Conservation (phyloP, 148 eudicot species). For the Amaranthus cruentus region DNA sequence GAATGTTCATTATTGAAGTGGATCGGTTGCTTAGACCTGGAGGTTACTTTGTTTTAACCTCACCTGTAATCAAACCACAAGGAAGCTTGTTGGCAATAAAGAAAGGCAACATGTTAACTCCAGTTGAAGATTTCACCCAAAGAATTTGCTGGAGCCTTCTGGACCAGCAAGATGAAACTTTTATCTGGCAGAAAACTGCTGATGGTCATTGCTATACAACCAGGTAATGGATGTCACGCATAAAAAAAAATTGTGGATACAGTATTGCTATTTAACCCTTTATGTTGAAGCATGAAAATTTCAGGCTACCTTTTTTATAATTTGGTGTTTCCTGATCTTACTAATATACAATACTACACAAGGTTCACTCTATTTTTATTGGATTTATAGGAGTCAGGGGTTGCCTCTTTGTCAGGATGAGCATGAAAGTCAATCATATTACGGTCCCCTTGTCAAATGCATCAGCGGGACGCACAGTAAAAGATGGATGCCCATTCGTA, state of each 20-base stretch:
- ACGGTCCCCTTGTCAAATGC: slow-evolving; percentile 69
- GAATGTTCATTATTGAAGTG: slow-evolving; percentile 76
- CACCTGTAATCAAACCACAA: slow-evolving; percentile 48
- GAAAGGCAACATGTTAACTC: slow-evolving; percentile 55
- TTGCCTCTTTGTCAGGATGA: slow-evolving; percentile 68
- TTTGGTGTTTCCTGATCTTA: not conserved
- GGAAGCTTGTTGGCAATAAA: slow-evolving; percentile 48
- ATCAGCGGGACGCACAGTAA: slow-evolving; percentile 68
- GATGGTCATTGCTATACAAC: slow-evolving; percentile 63
- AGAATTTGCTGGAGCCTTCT: slow-evolving; percentile 77
- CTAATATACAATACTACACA: not conserved
- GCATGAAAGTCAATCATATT: slow-evolving; percentile 66
- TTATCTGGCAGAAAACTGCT: slow-evolving; percentile 85
- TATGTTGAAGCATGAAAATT: not conserved
- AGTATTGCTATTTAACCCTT: not conserved
- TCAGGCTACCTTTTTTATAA: not conserved
- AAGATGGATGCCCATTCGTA: slow-evolving; percentile 78
- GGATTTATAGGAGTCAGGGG: slow-evolving; percentile 41
- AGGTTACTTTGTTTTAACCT: slow-evolving; percentile 88
- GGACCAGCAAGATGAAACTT: slow-evolving; percentile 88
- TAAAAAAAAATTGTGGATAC: not conserved
- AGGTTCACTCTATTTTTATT: slow-evolving; percentile 15
- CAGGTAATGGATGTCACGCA: slow-evolving; percentile 41
- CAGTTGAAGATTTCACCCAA: slow-evolving; percentile 62
- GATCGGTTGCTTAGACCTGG: slow-evolving; percentile 95